These are phyloP conservation scores for Theobroma grandiflorum DNA, from an alignment of 441 rosid species.

Conservation along the genomic window DNA sequence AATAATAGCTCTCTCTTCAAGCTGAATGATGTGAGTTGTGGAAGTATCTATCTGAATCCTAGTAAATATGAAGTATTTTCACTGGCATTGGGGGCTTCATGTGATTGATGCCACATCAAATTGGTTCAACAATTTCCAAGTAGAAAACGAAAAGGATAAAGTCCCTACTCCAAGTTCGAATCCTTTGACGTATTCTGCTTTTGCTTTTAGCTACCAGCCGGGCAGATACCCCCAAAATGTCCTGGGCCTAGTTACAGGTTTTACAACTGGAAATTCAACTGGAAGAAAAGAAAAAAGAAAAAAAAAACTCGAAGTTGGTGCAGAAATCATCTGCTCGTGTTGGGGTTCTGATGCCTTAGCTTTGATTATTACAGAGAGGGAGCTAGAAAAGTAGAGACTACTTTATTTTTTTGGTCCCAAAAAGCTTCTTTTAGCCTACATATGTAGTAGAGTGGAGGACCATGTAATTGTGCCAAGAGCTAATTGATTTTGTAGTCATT, in stretches of 20 bases:
- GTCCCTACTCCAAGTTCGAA: constrained; percentile 1
- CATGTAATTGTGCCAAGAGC: neutral
- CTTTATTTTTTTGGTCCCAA: neutral
- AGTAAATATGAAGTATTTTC: neutral
- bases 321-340: neutral
- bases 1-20: neutral
- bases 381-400: neutral
- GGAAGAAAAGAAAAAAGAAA: neutral
- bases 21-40: constrained; percentile 5
- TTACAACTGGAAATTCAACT: constrained; percentile 1
- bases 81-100: neutral
- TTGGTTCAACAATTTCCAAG: neutral
- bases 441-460: neutral
- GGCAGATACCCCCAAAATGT: constrained; percentile 18
- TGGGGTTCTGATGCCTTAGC: neutral
- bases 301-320: constrained; percentile 1
- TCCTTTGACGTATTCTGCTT: constrained; percentile 9
- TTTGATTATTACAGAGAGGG: constrained; percentile 7
- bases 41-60: constrained; percentile 9
- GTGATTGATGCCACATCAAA: constrained; percentile 7
- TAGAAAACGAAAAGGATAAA: constrained; percentile 17
- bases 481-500: neutral
- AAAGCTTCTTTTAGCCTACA: neutral
- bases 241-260: constrained; percentile 13
- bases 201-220: constrained; percentile 26